phyloP scores from a whole-genome alignment of 2,329 filamentous ascomycete genomes.

The Drechslera avenae region DNA sequence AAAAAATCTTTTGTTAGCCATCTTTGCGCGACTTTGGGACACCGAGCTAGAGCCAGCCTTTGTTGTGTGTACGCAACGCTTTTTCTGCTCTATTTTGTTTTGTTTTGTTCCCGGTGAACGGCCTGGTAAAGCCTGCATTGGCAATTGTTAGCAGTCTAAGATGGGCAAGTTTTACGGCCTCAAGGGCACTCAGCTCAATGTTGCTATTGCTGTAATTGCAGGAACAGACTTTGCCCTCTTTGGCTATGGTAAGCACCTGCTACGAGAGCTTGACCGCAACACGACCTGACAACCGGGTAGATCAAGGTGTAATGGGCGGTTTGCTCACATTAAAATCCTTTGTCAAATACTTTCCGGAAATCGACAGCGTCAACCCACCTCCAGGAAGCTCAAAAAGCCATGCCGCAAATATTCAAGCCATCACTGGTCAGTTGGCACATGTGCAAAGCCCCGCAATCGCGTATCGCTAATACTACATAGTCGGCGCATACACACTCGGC shows the following conservation, averaged over 20 bases:
- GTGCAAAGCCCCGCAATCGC: neutral
- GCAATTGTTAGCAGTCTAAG: too few species aligned
- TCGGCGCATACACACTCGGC: constrained; percentile 47
- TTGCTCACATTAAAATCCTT: constrained; percentile 72
- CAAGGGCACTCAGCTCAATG: constrained; percentile 66
- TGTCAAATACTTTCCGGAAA: constrained; percentile 51
- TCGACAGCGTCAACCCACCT: constrained; percentile 48
- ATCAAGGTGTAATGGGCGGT: constrained; percentile 61
- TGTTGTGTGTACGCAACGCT: neutral
- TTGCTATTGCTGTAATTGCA: constrained; percentile 72
- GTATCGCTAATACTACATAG: constrained; percentile 18
- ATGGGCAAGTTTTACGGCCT: constrained; percentile 65
- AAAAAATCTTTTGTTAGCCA: neutral
- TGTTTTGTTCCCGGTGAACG: neutral
- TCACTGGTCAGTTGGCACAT: constrained; percentile 35
- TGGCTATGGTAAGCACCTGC: constrained; percentile 60
- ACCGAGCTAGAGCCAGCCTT: neutral
- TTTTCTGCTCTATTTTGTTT: neutral
- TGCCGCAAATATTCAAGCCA: constrained; percentile 51
- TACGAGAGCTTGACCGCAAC: neutral
- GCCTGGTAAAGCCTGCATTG: too few species aligned
- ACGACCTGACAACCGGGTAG: constrained; percentile 20
- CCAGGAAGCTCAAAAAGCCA: constrained; percentile 39
- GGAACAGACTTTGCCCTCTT: constrained; percentile 72
- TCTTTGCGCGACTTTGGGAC: neutral